Conservation (phyloP, 306 rosid species). For the Fragaria iinumae region DNA sequence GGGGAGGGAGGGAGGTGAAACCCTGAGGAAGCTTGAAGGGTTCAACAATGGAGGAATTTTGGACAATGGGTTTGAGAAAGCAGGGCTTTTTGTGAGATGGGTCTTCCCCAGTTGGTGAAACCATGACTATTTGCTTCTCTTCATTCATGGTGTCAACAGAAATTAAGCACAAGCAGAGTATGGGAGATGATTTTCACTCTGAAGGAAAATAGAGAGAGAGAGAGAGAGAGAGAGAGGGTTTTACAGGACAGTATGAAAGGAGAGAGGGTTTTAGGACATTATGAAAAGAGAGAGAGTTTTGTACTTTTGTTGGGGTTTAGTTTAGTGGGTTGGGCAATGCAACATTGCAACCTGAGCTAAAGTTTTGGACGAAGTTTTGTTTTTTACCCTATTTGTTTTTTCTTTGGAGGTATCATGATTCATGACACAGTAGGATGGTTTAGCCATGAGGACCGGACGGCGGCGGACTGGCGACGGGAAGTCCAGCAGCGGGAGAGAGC, state of each 20-base stretch:
- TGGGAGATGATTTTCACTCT: background rate
- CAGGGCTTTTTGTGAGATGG: conserved; percentile 33
- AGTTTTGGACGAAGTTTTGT: too few species aligned
- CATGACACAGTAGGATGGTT: too few species aligned
- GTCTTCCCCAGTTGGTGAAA: conserved; percentile 39
- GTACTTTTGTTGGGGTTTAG: too few species aligned
- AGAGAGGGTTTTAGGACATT: background rate
- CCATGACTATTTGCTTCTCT: conserved; percentile 33
- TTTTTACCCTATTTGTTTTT: too few species aligned
- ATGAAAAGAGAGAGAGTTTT: background rate
- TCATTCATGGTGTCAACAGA: conserved; percentile 24
- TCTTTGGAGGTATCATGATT: too few species aligned
- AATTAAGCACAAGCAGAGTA: background rate
- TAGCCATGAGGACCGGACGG: too few species aligned
- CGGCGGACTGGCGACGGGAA: too few species aligned
- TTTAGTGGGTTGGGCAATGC: too few species aligned
- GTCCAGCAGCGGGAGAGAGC: too few species aligned
- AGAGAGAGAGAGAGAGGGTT: background rate
- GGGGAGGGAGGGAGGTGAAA: conserved; percentile 7
- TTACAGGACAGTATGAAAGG: background rate
- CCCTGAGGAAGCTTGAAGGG: conserved; percentile 7
- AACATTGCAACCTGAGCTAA: too few species aligned
- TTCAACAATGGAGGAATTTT: conserved; percentile 2
- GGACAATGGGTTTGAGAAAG: conserved; percentile 42
- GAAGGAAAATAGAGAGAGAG: too few species aligned